phyloP scores from a whole-genome alignment of 2,329 filamentous ascomycete species.

The Stagonosporopsis cucurbitacearum region DNA sequence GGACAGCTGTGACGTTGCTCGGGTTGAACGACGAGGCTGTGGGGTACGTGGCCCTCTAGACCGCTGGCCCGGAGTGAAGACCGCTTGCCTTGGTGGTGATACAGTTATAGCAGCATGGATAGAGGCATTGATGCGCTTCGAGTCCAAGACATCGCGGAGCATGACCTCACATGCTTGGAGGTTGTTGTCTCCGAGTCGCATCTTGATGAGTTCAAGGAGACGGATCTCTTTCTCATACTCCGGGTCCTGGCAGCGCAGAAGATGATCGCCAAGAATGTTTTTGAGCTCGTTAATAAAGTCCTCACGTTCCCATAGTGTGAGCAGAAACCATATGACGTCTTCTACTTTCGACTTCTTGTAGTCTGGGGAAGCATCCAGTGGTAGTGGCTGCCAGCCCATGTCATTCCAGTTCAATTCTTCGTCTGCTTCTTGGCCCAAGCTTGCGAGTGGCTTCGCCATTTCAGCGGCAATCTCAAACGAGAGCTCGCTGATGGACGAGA shows the following conservation, averaged over 20 bases:
- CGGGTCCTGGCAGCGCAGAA: constrained; percentile 67
- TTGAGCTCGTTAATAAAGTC: constrained; percentile 97
- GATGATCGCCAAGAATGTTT: constrained; percentile 81
- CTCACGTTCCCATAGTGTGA: constrained; percentile 85
- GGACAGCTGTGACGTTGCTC: constrained; percentile 16
- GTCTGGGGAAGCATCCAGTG: constrained; percentile 86
- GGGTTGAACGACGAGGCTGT: constrained; percentile 31
- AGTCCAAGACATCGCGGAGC: constrained; percentile 91
- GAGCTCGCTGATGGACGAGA: constrained; percentile 68
- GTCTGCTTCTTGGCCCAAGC: constrained; percentile 58
- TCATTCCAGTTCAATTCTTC: constrained; percentile 88
- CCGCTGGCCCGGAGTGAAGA: constrained; percentile 28
- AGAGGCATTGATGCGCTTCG: constrained; percentile 71
- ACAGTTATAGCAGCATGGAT: constrained; percentile 33
- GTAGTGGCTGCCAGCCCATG: constrained; percentile 91
- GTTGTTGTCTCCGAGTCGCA: constrained; percentile 82
- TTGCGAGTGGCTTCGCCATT: constrained; percentile 65
- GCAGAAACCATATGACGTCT: constrained; percentile 89
- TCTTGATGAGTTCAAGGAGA: constrained; percentile 85
- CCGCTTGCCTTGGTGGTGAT: constrained; percentile 6
- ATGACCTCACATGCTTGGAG: constrained; percentile 97
- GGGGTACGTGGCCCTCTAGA: constrained; percentile 32
- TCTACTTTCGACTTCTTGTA: constrained; percentile 88
- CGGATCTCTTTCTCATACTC: constrained; percentile 79
- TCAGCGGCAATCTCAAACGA: constrained; percentile 71